phyloP scores from a whole-genome alignment of 805 yeast genomes.

The Lipomyces orientalis region DNA sequence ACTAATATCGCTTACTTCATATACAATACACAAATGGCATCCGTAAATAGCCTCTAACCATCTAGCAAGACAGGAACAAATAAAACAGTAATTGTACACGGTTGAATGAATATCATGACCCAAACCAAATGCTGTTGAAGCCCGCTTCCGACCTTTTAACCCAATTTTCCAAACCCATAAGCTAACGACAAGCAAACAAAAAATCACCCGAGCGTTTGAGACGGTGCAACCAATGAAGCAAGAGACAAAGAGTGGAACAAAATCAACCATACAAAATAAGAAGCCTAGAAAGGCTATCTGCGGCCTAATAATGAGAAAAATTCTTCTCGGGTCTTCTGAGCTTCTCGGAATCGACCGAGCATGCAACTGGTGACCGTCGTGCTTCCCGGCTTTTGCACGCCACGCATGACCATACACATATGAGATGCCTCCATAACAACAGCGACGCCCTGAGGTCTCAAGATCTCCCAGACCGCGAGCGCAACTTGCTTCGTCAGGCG shows the following conservation, averaged over 20 bases:
- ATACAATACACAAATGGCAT: background rate
- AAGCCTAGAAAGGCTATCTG: slow-evolving; percentile 9
- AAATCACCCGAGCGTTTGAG: no score
- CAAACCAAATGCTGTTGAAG: slow-evolving; percentile 12
- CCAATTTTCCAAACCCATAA: slow-evolving; percentile 4
- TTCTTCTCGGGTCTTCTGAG: slow-evolving; percentile 96
- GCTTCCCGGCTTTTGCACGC: slow-evolving; percentile 94
- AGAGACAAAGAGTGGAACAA: background rate
- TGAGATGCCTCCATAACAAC: slow-evolving; percentile 97
- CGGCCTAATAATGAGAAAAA: slow-evolving; percentile 70
- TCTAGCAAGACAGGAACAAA: background rate
- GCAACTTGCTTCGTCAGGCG: slow-evolving; percentile 96
- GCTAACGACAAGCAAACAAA: background rate
- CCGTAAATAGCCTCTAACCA: background rate
- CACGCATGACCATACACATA: slow-evolving; percentile 99
- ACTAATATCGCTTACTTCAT: background rate
- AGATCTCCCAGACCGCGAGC: slow-evolving; percentile 87
- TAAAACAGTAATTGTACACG: slow-evolving; percentile 1
- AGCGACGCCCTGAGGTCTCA: slow-evolving; percentile 96
- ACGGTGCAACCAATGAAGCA: no score
- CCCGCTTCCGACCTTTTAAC: background rate
- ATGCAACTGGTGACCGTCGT: slow-evolving; percentile 94
- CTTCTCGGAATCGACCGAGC: slow-evolving; percentile 93
- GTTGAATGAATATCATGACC: slow-evolving; percentile 5
- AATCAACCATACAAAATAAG: background rate